Evolutionary conservation across 352 stramenopile species (phyloP).

Genomic region (Phytophthora pini): DNA sequence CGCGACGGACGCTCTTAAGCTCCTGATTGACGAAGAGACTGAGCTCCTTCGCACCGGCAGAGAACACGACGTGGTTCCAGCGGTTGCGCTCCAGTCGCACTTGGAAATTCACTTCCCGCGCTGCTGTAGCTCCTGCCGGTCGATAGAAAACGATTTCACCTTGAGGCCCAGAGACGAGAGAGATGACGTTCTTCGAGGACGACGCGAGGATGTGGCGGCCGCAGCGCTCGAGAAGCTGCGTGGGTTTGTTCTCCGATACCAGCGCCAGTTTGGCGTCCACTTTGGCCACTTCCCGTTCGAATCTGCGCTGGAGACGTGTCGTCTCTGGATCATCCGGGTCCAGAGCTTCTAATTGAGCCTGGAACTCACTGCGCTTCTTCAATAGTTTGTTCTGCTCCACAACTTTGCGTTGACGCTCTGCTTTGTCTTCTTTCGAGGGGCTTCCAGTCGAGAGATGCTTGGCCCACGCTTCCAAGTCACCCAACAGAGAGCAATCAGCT

Average conservation of each 20-base stretch:
- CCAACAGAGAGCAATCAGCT: slow-evolving; percentile 35
- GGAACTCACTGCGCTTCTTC: slow-evolving; percentile 58
- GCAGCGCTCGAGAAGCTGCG: slow-evolving; percentile 54
- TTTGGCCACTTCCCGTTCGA: slow-evolving; percentile 68
- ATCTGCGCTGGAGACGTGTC: slow-evolving; percentile 47
- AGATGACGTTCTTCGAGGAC: slow-evolving; percentile 59
- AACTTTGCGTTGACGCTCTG: slow-evolving; percentile 46
- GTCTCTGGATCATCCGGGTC: slow-evolving; percentile 29
- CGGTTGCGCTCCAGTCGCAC: slow-evolving; percentile 45
- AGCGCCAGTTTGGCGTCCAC: slow-evolving; percentile 62
- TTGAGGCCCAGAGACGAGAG: slow-evolving; percentile 40
- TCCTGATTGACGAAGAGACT: slow-evolving; percentile 58
- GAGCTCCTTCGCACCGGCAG: slow-evolving; percentile 54
- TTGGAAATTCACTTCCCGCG: slow-evolving; percentile 58
- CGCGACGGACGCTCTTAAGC: slow-evolving; percentile 45
- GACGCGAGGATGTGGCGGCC: slow-evolving; percentile 70
- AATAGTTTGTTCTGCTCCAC: slow-evolving; percentile 67
- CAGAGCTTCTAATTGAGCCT: slow-evolving; percentile 34
- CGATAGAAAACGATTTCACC: slow-evolving; percentile 56
- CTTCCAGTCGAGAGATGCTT: slow-evolving; percentile 23
- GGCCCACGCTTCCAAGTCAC: slow-evolving; percentile 51
- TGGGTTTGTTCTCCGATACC: slow-evolving; percentile 56
- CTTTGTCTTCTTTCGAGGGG: slow-evolving; percentile 20
- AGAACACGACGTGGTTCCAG: slow-evolving; percentile 73
- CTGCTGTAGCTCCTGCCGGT: slow-evolving; percentile 25